Evolutionary conservation across 768 basidiomycete species (phyloP), one percentile per base, ranked within the genome.

Genomic region (Pisolithus albus): DNA sequence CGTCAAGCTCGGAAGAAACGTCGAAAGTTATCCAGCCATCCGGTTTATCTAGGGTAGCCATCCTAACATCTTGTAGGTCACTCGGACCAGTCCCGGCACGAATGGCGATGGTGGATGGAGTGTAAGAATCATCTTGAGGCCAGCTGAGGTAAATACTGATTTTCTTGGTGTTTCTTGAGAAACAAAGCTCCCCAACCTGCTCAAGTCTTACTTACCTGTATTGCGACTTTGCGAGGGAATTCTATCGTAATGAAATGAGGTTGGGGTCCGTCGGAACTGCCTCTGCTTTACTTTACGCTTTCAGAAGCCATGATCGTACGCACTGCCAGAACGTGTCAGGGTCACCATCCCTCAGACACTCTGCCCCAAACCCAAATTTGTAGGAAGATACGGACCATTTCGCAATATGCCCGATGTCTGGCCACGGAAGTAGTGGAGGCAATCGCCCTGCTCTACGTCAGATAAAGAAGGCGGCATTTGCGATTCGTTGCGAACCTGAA

Each of bases 291-390:
- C 18, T 47, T 23, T 19, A 24, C 5, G 15, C 38, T 11, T 23
- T 21, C 16, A 15, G 3, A 23, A 54, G n/a, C 49, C 1, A 37
- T 47, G 18, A 49, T 46, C 26, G 37, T 7, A 77, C 92, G 67
- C 67, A 98, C 94, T 98, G 96, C 96, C 96, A 98, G 64, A 97
- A 95, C 0, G 94, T 97, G 38, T 89, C 86, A 28, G 89, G 84
- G 62, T 95, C 88, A 32, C 81, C 80, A 60, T 97, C 94, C 24
- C 83, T 78, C 41, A 98, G 73, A 67, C 93, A 93, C 63, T 96
- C 92, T 37, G 92, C 83, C 7, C 95, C 93, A 65, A 94, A 97
- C 1, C 94, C 94, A 56, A 94, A 96, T 67, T 99, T 99, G 71
- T 81, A 92, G 0, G 89, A 93, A 11, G 94, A 97, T 3, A 98